Conservation (phyloP, 225 moss, liverwort and hornwort species). For the Ulota crispa region DNA sequence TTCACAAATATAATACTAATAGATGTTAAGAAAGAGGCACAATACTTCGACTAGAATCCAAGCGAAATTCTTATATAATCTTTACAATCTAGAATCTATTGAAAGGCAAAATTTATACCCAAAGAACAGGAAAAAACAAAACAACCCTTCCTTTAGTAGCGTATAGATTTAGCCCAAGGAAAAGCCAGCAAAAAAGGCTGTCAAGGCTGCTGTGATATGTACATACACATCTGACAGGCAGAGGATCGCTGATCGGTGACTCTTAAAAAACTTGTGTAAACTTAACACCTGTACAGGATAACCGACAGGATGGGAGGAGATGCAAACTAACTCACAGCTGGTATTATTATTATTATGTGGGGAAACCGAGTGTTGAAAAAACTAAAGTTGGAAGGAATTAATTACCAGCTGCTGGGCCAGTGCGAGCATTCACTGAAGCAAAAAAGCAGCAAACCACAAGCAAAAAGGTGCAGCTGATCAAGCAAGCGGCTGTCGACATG, state of each 20-base stretch:
- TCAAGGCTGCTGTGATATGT: background rate
- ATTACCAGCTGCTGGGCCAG: constrained; percentile 38
- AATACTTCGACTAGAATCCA: background rate
- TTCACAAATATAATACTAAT: background rate
- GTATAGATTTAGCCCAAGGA: background rate
- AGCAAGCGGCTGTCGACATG: constrained; percentile 30
- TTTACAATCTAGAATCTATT: background rate
- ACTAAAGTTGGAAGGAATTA: constrained; percentile 1
- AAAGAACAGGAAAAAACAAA: background rate
- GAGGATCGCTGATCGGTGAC: background rate
- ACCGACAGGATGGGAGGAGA: no score
- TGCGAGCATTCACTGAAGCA: constrained; percentile 36
- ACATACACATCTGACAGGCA: background rate
- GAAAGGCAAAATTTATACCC: background rate
- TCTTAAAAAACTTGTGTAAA: background rate
- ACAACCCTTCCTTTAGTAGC: background rate
- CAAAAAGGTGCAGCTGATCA: constrained; percentile 25
- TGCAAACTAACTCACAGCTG: background rate
- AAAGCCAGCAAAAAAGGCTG: background rate
- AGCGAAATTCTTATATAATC: background rate
- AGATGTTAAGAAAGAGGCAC: background rate
- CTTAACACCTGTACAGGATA: background rate
- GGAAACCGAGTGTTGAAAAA: background rate
- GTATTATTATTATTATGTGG: no score
- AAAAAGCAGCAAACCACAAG: constrained; percentile 27